A percentile compares a stretch with the other conserved stretches of the same genome.
phyloP scores from a whole-genome alignment of 768 basidiomycete genomes.

The Kondoa malvinella region DNA sequence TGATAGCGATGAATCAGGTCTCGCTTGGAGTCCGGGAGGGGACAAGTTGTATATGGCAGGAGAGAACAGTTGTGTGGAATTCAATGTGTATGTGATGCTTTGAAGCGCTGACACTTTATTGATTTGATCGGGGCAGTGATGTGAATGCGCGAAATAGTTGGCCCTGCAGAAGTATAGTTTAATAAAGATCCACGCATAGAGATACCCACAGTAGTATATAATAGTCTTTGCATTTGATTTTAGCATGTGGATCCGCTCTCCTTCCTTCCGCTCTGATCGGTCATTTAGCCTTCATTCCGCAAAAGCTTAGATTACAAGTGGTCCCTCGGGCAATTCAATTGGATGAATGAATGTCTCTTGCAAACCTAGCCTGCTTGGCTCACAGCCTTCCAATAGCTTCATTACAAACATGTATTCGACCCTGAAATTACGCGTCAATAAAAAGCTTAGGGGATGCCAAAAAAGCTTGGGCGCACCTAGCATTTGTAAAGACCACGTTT shows the following conservation, averaged over 20 bases:
- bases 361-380: not conserved
- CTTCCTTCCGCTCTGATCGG: not conserved
- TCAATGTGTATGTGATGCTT: not conserved
- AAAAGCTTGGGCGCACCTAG: not conserved
- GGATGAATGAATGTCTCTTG: not conserved
- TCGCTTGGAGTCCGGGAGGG: not conserved
- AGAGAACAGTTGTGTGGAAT: not conserved
- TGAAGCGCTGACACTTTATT: not conserved
- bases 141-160: not conserved
- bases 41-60: not conserved
- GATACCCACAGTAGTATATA: not conserved
- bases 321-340: not conserved
- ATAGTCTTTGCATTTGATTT: not conserved
- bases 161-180: not conserved
- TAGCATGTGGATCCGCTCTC: not conserved
- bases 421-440: not conserved
- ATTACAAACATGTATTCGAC: not conserved
- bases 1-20: not conserved
- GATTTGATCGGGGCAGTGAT: not conserved
- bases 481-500: slow-evolving; percentile 1
- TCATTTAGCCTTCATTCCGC: not conserved
- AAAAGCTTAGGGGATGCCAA: not conserved
- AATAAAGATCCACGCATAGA: not conserved
- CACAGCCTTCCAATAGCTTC: not conserved
- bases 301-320: not conserved